Base-by-base conservation (phyloP, 257 asterid genomes). In the Cynanchum wilfordii region DNA sequence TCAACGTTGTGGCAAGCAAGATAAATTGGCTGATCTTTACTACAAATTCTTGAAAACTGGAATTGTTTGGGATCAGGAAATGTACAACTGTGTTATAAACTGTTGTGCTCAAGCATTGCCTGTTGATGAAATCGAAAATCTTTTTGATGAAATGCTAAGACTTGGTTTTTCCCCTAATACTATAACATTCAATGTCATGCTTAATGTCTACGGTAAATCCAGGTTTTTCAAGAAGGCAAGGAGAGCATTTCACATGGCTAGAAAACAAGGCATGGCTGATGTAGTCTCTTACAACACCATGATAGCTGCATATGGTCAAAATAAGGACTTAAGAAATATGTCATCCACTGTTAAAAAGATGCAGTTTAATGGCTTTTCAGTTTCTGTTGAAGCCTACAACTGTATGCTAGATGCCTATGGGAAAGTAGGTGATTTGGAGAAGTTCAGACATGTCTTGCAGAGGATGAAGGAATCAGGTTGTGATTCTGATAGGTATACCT, bases 331-430 rank as follows among this genome's bases (percentile, higher is more conserved):
- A 6, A 86, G 84, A 79, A 93, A 89, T 60, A 93, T 93, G 97
- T 81, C 90, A 15, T 86, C 90, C 49, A 80, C 88, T 44, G 89
- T 87, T 19, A 87, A 56, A 76, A 79, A 73, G 70, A 93, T 93
- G 98, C 86, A 91, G 38, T 87, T 93, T 60, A 90, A 91, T 58
- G 97, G 97, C 24, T 88, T 93, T 75, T 79, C 96, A 1, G 92
- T 93, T 71, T 89, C 98, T 74, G 90, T 89, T 8, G 98, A 91
- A 82, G 96, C 93, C 38, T 93, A 89, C 83, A 93, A 89, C 75
- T 88, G 86, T 80, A 89, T 93, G 98, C 66, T 91, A 76, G 98
- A 93, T 77, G 98, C 82, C n/a, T 93, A 91, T 25, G 97, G 98
- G 55, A 93, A 93, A 82, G 86, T 88, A 82, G 96, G 94, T 11